phyloP scores from a whole-genome alignment of 352 stramenopile species.

The Phytopythium chamaehyphon region DNA sequence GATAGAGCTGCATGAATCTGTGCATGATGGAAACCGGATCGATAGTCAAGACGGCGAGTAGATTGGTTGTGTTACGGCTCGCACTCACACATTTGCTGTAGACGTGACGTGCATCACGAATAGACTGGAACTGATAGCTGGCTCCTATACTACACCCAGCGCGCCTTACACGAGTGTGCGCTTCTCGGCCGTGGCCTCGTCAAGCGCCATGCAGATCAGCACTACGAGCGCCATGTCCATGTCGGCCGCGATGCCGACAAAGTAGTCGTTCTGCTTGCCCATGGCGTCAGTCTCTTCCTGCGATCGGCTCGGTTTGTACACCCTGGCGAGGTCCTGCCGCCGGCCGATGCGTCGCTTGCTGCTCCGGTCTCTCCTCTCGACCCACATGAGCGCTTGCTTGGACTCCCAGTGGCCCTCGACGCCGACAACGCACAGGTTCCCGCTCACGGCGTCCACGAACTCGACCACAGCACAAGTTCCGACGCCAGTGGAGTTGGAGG shows the following conservation, averaged over 20 bases:
- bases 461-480: slow-evolving; percentile 17
- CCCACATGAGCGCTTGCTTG: slow-evolving; percentile 30
- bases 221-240: slow-evolving; percentile 41
- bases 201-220: slow-evolving; percentile 37
- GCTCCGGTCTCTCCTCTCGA: slow-evolving; percentile 20
- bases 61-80: background rate
- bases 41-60: background rate
- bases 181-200: slow-evolving; percentile 24
- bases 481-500: background rate
- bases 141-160: background rate
- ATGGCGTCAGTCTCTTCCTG: background rate
- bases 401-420: slow-evolving; percentile 23
- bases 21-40: background rate
- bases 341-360: slow-evolving; percentile 20
- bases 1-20: slow-evolving; percentile 11
- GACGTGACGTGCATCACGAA: background rate
- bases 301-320: slow-evolving; percentile 17
- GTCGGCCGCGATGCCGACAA: slow-evolving; percentile 25
- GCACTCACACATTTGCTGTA: background rate
- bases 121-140: slow-evolving; percentile 1
- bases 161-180: slow-evolving; percentile 8
- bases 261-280: slow-evolving; percentile 24
- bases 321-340: background rate
- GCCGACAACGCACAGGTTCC: slow-evolving; percentile 30
- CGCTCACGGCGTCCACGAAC: slow-evolving; percentile 16